Conservation (phyloP, 106 monocot species). For the Platanthera zijinensis region DNA sequence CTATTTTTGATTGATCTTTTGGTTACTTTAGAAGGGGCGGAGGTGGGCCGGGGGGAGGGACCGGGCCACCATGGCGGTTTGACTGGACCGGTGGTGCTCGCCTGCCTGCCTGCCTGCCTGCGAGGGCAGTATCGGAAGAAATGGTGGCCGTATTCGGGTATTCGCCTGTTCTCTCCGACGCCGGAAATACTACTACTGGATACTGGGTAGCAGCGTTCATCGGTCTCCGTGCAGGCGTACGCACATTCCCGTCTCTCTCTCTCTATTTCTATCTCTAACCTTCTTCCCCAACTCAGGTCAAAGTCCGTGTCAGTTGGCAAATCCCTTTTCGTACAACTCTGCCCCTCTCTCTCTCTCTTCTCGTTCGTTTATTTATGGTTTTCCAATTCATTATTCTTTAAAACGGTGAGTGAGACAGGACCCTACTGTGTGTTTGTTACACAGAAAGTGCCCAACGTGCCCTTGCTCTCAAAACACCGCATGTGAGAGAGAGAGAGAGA, state of each 20-base stretch:
- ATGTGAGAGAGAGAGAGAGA: no score
- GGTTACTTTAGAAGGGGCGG: background rate
- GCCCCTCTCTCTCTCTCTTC: background rate
- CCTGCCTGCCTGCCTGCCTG: background rate
- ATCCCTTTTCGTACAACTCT: constrained; percentile 14
- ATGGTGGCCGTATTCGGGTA: background rate
- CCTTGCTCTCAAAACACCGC: background rate
- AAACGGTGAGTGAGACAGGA: background rate
- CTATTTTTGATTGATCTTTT: background rate
- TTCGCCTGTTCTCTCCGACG: background rate
- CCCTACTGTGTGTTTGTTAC: background rate
- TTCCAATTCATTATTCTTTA: background rate
- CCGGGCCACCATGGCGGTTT: background rate
- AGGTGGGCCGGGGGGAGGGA: background rate
- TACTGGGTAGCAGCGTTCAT: background rate
- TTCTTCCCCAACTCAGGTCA: constrained; percentile 27
- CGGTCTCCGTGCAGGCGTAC: constrained; percentile 12
- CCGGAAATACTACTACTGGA: background rate
- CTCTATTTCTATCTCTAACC: constrained; percentile 9
- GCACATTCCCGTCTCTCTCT: background rate
- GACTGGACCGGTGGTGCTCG: background rate
- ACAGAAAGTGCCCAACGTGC: background rate
- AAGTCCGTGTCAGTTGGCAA: constrained; percentile 31
- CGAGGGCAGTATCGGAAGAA: background rate
- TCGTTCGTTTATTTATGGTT: background rate